Evolutionary conservation across 2,329 filamentous ascomycete species (phyloP).

Genomic region (Penicillium sp.): DNA sequence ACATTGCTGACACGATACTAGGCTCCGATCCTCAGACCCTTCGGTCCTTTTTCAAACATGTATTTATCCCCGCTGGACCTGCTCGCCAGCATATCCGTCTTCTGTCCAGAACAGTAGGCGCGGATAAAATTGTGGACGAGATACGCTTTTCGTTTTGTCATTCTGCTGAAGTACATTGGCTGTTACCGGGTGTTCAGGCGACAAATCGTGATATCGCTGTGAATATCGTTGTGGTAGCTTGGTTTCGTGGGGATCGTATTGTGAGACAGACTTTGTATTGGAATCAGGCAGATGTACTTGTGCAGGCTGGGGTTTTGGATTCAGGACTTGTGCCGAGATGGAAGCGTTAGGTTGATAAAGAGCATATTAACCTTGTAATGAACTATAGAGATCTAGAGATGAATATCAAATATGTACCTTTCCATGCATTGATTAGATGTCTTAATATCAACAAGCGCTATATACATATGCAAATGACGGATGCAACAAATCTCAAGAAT

Average conservation of each 20-base stretch:
- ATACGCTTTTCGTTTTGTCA: constrained; percentile 57
- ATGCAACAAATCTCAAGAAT: not conserved
- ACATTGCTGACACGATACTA: constrained; percentile 4
- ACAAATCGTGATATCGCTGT: constrained; percentile 57
- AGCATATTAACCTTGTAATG: constrained; percentile 1
- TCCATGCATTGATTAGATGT: not conserved
- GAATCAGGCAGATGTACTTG: constrained; percentile 63
- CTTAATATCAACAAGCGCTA: not conserved
- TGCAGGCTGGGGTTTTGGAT: constrained; percentile 61
- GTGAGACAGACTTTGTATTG: constrained; percentile 60
- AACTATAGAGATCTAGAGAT: too few relatives aligned
- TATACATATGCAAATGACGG: not conserved
- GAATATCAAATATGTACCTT: not conserved
- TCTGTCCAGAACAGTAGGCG: constrained; percentile 57
- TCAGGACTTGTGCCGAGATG: constrained; percentile 47
- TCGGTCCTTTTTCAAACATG: constrained; percentile 53
- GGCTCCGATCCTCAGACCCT: constrained; percentile 27
- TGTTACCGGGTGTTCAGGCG: constrained; percentile 55
- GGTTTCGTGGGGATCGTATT: constrained; percentile 31
- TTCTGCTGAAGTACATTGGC: constrained; percentile 56
- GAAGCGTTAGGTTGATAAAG: not conserved
- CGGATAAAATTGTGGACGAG: constrained; percentile 60
- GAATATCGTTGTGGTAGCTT: constrained; percentile 54
- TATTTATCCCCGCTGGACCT: constrained; percentile 54
- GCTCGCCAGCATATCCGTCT: constrained; percentile 51